phyloP scores from a whole-genome alignment of 2,329 filamentous ascomycete species.

The Cytospora schulzeri region DNA sequence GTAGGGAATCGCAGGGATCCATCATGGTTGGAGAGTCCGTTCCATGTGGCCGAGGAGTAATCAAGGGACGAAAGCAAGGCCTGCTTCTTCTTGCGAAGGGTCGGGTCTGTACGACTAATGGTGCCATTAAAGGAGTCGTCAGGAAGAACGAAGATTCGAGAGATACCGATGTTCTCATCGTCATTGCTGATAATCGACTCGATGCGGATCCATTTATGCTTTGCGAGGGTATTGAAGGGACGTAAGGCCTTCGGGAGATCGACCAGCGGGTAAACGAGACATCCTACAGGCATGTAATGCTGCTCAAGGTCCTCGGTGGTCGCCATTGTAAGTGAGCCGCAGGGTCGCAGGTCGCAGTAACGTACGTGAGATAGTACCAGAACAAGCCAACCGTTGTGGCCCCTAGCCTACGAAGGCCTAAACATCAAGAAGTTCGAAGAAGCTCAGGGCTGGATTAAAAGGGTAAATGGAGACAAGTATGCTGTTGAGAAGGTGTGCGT shows the following conservation, averaged over 20 bases:
- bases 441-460: too few species aligned
- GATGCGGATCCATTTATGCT: slow-evolving; percentile 47
- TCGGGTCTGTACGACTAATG: slow-evolving; percentile 51
- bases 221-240: slow-evolving; percentile 35
- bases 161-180: slow-evolving; percentile 32
- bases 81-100: slow-evolving; percentile 49
- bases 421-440: background rate
- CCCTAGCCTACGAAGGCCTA: background rate
- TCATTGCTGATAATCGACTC: slow-evolving; percentile 38
- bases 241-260: slow-evolving; percentile 23
- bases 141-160: slow-evolving; percentile 65
- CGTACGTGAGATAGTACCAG: background rate
- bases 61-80: slow-evolving; percentile 57
- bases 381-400: background rate
- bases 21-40: slow-evolving; percentile 40
- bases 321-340: background rate
- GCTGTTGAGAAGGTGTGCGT: too few species aligned
- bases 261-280: slow-evolving; percentile 36
- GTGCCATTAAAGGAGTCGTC: slow-evolving; percentile 61
- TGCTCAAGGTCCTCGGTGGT: slow-evolving; percentile 7
- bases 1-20: slow-evolving; percentile 20
- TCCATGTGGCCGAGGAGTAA: slow-evolving; percentile 58
- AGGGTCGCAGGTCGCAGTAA: background rate
- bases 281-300: slow-evolving; percentile 46
- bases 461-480: too few species aligned